phyloP scores from a whole-genome alignment of 2,329 filamentous ascomycete species.

The Colletotrichum paranaense region DNA sequence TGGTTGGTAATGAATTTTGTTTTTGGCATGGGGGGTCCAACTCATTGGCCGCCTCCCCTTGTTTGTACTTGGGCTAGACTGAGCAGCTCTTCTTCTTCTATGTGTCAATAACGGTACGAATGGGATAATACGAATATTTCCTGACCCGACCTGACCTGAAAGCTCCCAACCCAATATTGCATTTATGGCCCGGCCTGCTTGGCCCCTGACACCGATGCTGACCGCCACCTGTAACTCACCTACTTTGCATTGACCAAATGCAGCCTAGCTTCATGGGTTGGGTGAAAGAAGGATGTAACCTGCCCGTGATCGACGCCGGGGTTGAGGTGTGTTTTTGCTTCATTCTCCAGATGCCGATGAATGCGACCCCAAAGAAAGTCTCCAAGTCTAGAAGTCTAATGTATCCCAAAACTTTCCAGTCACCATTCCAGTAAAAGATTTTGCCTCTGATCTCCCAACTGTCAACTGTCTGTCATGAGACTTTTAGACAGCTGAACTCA shows the following conservation, averaged over 20 bases:
- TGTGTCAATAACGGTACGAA: constrained; percentile 25
- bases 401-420: background rate
- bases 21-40: constrained; percentile 18
- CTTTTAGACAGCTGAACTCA: background rate
- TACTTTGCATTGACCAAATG: background rate
- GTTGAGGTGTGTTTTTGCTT: constrained; percentile 2
- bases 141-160: constrained; percentile 6
- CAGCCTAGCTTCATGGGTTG: constrained; percentile 18
- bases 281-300: constrained; percentile 4
- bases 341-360: background rate
- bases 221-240: constrained; percentile 5
- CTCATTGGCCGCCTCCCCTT: background rate
- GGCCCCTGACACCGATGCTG: background rate
- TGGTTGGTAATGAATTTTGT: constrained; percentile 14
- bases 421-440: background rate
- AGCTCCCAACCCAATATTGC: background rate
- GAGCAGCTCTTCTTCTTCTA: constrained; percentile 7
- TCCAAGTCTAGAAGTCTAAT: background rate
- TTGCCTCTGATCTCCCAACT: background rate
- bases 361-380: background rate
- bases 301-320: constrained; percentile 23
- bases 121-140: constrained; percentile 3
- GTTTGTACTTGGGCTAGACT: constrained; percentile 17
- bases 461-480: background rate
- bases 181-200: background rate